Conservation (phyloP, 345 rosid species). For the Heritiera littoralis region DNA sequence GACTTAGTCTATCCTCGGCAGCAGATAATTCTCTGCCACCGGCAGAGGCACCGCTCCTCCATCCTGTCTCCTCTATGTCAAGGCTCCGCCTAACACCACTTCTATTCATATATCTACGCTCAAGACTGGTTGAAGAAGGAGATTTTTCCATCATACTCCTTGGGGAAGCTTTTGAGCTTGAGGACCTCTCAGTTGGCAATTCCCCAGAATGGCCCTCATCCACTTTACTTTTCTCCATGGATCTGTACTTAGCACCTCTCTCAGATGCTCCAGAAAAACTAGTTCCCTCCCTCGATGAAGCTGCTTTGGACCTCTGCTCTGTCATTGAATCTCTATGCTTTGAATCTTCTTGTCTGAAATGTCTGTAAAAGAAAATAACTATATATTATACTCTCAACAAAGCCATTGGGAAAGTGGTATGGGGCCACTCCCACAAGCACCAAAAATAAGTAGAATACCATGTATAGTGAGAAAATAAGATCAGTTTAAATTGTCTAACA, state of each 20-base stretch:
- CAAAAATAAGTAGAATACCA: background rate
- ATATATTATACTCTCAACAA: slow-evolving; percentile 4
- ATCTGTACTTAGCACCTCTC: slow-evolving; percentile 57
- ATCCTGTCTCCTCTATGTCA: slow-evolving; percentile 72
- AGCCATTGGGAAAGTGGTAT: background rate
- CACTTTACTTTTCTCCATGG: slow-evolving; percentile 51
- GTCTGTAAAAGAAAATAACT: slow-evolving; percentile 46
- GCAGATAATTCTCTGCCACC: slow-evolving; percentile 57
- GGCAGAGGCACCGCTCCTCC: slow-evolving; percentile 53
- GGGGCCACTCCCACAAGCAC: background rate
- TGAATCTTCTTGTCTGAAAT: slow-evolving; percentile 47
- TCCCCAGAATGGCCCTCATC: slow-evolving; percentile 75
- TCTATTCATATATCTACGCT: slow-evolving; percentile 63
- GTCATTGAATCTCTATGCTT: slow-evolving; percentile 45
- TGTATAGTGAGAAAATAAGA: background rate
- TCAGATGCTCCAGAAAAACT: slow-evolving; percentile 59
- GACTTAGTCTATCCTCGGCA: slow-evolving; percentile 51
- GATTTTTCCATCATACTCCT: slow-evolving; percentile 69
- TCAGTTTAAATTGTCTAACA: background rate
- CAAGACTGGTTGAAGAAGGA: slow-evolving; percentile 72
- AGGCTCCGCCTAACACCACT: slow-evolving; percentile 57
- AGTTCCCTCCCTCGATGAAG: slow-evolving; percentile 47
- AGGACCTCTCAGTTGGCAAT: slow-evolving; percentile 63
- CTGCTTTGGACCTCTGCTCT: slow-evolving; percentile 57
- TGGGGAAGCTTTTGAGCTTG: slow-evolving; percentile 76